Evolutionary conservation across 78 protist species (phyloP).

Genomic region (Parvularia atlantis): DNA sequence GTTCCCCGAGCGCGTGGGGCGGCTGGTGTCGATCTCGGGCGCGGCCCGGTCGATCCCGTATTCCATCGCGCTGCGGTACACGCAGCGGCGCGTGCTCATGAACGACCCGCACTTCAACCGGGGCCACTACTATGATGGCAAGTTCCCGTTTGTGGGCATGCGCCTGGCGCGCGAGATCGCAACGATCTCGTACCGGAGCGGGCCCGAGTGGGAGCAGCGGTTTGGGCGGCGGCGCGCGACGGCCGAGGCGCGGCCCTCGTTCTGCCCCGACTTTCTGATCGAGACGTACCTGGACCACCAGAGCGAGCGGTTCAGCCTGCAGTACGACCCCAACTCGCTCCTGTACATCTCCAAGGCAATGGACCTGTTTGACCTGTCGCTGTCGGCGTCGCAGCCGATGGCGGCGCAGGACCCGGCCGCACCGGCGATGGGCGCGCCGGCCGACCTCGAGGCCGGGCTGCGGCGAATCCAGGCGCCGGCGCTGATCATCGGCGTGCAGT

Average conservation of each 20-base stretch:
- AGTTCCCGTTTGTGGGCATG: slow-evolving; percentile 20
- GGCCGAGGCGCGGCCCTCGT: neutral
- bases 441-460: neutral
- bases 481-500: slow-evolving; percentile 32
- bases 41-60: slow-evolving; percentile 4
- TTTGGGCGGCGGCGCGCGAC: slow-evolving; percentile 2
- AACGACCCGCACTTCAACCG: slow-evolving; percentile 14
- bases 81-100: slow-evolving; percentile 18
- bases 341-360: slow-evolving; percentile 34
- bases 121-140: slow-evolving; percentile 19
- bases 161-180: slow-evolving; percentile 17
- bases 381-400: neutral
- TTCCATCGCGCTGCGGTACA: slow-evolving; percentile 9
- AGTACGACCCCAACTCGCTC: slow-evolving; percentile 31
- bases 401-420: neutral
- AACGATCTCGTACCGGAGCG: slow-evolving; percentile 29
- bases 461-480: slow-evolving; percentile 4
- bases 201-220: slow-evolving; percentile 40
- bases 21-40: slow-evolving; percentile 14
- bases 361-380: slow-evolving; percentile 24
- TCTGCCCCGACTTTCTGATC: slow-evolving; percentile 29
- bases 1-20: slow-evolving; percentile 12
- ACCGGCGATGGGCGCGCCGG: too few relatives aligned
- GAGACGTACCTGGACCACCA: slow-evolving; percentile 29
- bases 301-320: slow-evolving; percentile 7